Conservation (phyloP, 1,284 basidiomycete species). For the Anthracocystis panici-leucophaei region DNA sequence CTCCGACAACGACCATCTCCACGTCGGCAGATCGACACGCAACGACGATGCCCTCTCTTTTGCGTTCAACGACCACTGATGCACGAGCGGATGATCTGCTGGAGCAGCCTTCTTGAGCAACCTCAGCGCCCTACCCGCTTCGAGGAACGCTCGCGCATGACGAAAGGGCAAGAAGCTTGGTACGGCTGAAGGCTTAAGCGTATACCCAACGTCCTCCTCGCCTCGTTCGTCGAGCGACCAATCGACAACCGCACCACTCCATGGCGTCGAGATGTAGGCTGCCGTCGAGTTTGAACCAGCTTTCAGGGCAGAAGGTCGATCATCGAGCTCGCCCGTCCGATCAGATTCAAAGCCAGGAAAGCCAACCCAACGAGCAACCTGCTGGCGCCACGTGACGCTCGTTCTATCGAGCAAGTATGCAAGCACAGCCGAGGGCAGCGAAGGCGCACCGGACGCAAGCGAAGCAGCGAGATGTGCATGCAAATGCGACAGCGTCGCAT, state of each 20-base stretch:
- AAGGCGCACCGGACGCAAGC: slow-evolving; percentile 33
- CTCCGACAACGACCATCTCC: slow-evolving; percentile 33
- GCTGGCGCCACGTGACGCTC: slow-evolving; percentile 43
- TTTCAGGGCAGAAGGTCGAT: slow-evolving; percentile 11
- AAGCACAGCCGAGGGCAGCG: slow-evolving; percentile 31
- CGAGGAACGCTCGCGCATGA: slow-evolving; percentile 48
- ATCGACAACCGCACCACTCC: slow-evolving; percentile 54
- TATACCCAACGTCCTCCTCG: slow-evolving; percentile 56
- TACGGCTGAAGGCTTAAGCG: slow-evolving; percentile 48
- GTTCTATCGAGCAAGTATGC: slow-evolving; percentile 51
- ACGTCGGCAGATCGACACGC: slow-evolving; percentile 36
- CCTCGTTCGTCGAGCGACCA: slow-evolving; percentile 55
- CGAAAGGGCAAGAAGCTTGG: slow-evolving; percentile 48
- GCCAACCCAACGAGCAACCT: slow-evolving; percentile 53
- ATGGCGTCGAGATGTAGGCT: slow-evolving; percentile 27
- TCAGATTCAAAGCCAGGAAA: slow-evolving; percentile 48
- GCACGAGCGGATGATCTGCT: slow-evolving; percentile 52
- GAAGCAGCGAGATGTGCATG: slow-evolving; percentile 54
- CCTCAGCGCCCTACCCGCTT: slow-evolving; percentile 54
- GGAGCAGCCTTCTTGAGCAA: slow-evolving; percentile 56
- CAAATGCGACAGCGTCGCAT: slow-evolving; percentile 45
- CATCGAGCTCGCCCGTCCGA: slow-evolving; percentile 42
- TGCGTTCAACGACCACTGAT: slow-evolving; percentile 26
- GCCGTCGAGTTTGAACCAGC: slow-evolving; percentile 1
- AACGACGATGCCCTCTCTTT: neutral